Evolutionary conservation across 2,329 filamentous ascomycete species (phyloP), one percentile per base, ranked within the genome.

Genomic region (Zasmidium cellare): DNA sequence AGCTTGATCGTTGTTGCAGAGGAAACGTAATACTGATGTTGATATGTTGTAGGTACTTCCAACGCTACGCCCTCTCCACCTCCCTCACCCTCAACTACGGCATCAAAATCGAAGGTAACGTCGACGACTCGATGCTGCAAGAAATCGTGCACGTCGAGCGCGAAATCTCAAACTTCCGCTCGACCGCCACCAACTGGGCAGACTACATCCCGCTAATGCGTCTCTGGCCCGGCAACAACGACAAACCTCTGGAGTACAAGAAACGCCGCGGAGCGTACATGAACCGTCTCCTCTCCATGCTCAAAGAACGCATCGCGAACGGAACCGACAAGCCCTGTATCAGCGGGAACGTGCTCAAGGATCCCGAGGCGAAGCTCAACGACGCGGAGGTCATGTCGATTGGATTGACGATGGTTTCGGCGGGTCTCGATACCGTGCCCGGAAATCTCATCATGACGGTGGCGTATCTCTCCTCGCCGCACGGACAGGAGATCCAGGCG

Each of bases 201-300:
- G 90, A 94, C 68, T 93, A 93, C 65, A 84, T 94, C n/a, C 89
- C 90, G 0, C 67, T 92, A 3, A 71, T 94, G 59, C 81, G 90
- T 24, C 72, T 91, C 1, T 81, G 84, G 63, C 82, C 86, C 2
- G 84, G 79, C 28, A 81, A 81, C 62, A 91, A 85, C 66, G 78
- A 79, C 2, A 81, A 85, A 50, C 88, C 89, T 0, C 75, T 82
- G 7, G 83, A 86, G 59, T 90, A 87, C 73, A 83, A 89, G 38
- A 76, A 77, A n/a, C 80, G 90, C 19, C 80, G 90, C 52, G 89
- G 91, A 62, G 83, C 80, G 52, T 88, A 88, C 58, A 75, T 88
- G 75, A 80, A 81, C 12, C 79, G 79, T 49, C 74, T 89, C n/a
- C 73, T 88, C 28, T 72, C 78, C 20, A 84, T 82, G 64, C 74